Percentiles rank a stretch among this genome's conserved stretches.
Evolutionary conservation across 192 early-diverging fungal genomes (phyloP).

Genomic region (Mortierella antarctica): DNA sequence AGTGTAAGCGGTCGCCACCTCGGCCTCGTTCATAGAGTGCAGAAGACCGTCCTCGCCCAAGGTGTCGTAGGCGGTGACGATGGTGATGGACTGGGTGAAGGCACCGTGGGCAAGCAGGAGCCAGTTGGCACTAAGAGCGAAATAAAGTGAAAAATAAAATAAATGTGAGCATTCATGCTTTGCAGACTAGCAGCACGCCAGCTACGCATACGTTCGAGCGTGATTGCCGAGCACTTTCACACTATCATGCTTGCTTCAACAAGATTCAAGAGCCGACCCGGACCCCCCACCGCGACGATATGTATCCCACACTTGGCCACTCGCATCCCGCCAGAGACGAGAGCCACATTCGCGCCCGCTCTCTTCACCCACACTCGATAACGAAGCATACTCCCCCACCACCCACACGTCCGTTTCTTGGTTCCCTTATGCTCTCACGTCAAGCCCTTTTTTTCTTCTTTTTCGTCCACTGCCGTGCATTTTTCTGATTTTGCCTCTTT

Average conservation of each 20-base stretch:
- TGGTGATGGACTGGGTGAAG: constrained; percentile 76
- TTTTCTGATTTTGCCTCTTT: not conserved
- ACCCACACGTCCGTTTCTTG: not conserved
- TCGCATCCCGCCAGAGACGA: no score
- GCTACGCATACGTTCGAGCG: not conserved
- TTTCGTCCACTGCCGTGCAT: not conserved
- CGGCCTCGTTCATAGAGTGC: constrained; percentile 88
- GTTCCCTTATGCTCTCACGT: not conserved
- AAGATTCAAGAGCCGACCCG: no score
- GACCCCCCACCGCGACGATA: no score
- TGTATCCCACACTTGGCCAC: no score
- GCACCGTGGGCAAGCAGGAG: constrained; percentile 68
- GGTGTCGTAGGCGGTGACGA: constrained; percentile 88
- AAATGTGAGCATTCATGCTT: not conserved
- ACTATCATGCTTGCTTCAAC: no score
- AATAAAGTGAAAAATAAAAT: not conserved
- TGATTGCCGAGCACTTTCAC: no score
- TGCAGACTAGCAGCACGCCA: not conserved
- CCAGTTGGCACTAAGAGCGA: constrained; percentile 65
- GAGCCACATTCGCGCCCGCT: not conserved
- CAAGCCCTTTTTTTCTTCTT: not conserved
- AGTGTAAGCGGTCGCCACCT: constrained; percentile 77
- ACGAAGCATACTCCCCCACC: not conserved
- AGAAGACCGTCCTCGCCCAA: constrained; percentile 86
- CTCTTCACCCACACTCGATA: not conserved